A percentile compares a stretch with the other conserved stretches of the same genome.
Conservation (phyloP, 495 filamentous ascomycete species). For the Podospora pseudoanserina region DNA sequence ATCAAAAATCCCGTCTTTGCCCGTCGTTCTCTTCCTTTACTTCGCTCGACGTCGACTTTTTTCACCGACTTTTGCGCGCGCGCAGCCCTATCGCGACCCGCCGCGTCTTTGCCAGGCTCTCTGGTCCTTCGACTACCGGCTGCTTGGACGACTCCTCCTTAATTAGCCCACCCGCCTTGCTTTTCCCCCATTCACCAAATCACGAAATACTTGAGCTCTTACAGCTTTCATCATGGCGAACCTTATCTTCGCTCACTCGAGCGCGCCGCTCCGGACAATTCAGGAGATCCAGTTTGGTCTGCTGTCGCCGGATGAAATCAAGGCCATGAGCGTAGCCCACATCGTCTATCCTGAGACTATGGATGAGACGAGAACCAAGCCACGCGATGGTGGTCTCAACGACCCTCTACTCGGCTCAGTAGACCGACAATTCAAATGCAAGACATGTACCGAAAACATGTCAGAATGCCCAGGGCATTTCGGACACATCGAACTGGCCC, state of each 20-base stretch:
- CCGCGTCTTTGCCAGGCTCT: slow-evolving; percentile 18
- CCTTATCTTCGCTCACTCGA: slow-evolving; percentile 85
- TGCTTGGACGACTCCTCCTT: slow-evolving; percentile 9
- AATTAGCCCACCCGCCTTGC: slow-evolving; percentile 12
- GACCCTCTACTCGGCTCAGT: slow-evolving; percentile 93
- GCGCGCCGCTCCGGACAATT: slow-evolving; percentile 90
- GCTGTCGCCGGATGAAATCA: slow-evolving; percentile 94
- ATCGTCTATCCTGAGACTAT: slow-evolving; percentile 97
- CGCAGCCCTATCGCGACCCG: slow-evolving; percentile 4
- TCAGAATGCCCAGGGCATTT: slow-evolving; percentile 96
- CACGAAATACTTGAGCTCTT: slow-evolving; percentile 9
- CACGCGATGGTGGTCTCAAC: slow-evolving; percentile 84
- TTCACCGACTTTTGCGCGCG: slow-evolving; percentile 19
- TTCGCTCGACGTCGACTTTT: slow-evolving; percentile 1
- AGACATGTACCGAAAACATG: slow-evolving; percentile 90
- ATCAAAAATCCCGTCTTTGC: slow-evolving; percentile 22
- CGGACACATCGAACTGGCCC: slow-evolving; percentile 93
- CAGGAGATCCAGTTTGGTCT: slow-evolving; percentile 99
- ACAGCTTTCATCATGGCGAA: slow-evolving; percentile 71
- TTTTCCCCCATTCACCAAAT: background rate
- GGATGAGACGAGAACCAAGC: slow-evolving; percentile 87
- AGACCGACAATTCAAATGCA: slow-evolving; percentile 88
- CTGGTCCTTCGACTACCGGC: slow-evolving; percentile 1
- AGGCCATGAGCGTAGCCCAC: slow-evolving; percentile 89
- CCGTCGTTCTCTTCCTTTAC: slow-evolving; percentile 13